phyloP scores from a whole-genome alignment of 176 grass and related monocot species.

The Sorghum bicolor region DNA sequence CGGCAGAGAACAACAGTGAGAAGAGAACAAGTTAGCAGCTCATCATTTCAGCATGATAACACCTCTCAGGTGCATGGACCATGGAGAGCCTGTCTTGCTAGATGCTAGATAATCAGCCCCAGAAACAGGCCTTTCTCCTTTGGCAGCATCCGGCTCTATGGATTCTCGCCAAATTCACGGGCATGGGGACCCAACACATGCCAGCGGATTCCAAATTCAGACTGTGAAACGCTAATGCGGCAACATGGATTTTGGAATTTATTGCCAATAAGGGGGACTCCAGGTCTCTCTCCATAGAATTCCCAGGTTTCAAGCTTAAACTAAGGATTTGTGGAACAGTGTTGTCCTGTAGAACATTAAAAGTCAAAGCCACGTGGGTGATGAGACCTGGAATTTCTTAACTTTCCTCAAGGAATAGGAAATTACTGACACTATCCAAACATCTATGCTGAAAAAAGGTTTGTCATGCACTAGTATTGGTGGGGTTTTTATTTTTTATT shows the following conservation, averaged over 20 bases:
- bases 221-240: background rate
- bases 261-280: background rate
- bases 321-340: background rate
- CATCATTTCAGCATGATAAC: slow-evolving; percentile 9
- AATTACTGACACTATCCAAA: background rate
- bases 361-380: slow-evolving; percentile 41
- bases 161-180: slow-evolving; percentile 10
- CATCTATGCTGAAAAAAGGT: background rate
- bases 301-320: slow-evolving; percentile 5
- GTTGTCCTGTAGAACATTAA: background rate
- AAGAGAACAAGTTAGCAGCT: background rate
- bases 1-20: background rate
- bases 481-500: background rate
- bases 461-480: background rate
- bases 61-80: background rate
- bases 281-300: background rate
- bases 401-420: slow-evolving; percentile 3
- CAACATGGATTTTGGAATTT: background rate
- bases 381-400: slow-evolving; percentile 27
- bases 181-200: background rate
- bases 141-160: background rate
- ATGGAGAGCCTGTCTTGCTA: background rate
- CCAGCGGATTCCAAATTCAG: background rate
- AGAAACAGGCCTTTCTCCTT: background rate
- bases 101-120: background rate